phyloP scores from a whole-genome alignment of 148 eudicot species.

The Beta vulgaris region DNA sequence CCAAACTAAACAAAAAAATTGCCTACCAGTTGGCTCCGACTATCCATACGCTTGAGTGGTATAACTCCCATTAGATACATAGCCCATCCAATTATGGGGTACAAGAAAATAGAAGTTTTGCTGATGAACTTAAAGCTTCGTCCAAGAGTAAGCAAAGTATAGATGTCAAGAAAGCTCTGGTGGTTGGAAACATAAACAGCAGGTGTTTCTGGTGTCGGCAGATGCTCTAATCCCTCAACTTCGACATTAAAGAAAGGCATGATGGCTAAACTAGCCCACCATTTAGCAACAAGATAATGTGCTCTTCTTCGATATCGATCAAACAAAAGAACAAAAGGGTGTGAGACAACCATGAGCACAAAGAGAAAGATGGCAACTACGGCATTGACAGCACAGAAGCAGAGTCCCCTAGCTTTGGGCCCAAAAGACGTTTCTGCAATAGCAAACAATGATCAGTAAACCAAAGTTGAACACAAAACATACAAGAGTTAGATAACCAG shows the following conservation, averaged over 20 bases:
- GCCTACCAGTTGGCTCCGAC: constrained; percentile 78
- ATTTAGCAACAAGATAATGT: constrained; percentile 67
- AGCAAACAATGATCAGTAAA: constrained; percentile 10
- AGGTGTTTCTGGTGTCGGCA: constrained; percentile 64
- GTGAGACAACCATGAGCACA: constrained; percentile 72
- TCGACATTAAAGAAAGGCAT: constrained; percentile 62
- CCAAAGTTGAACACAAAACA: not conserved
- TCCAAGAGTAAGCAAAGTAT: constrained; percentile 79
- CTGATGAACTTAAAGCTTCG: constrained; percentile 88
- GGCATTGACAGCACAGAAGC: constrained; percentile 66
- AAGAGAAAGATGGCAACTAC: constrained; percentile 54
- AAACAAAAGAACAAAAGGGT: constrained; percentile 76
- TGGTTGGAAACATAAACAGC: constrained; percentile 94
- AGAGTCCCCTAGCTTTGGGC: constrained; percentile 63
- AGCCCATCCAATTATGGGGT: constrained; percentile 92
- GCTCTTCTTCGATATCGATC: constrained; percentile 72
- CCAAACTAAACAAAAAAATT: not conserved
- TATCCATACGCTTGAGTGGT: constrained; percentile 93
- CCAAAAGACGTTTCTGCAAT: constrained; percentile 48
- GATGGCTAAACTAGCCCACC: constrained; percentile 67
- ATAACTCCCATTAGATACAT: constrained; percentile 84
- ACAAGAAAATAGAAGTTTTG: constrained; percentile 78
- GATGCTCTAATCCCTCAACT: constrained; percentile 73
- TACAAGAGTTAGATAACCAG: constrained; percentile 8
- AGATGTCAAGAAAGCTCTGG: constrained; percentile 93